Evolutionary conservation across 768 basidiomycete genomes (phyloP), one percentile per base, ranked within the genome.

Genomic region (Lactifluus piperatus): DNA sequence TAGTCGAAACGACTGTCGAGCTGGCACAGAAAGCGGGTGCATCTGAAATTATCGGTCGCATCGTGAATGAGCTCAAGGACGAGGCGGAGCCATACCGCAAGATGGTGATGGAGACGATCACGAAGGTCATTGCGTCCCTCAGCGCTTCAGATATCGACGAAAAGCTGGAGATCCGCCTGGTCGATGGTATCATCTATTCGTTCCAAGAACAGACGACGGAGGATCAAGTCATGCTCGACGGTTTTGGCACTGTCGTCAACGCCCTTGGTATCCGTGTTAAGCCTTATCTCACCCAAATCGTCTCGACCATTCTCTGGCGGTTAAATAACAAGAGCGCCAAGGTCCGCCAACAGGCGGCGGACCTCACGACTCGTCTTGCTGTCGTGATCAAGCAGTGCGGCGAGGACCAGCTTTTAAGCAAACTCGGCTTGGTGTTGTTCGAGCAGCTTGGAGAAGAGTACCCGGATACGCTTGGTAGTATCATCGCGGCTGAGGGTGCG

Each of bases 101-200:
- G 81, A 99, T 99, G 97, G 94, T 97, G 49, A 99, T 99, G 97
- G 97, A 99, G 76, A 98, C 97, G 0, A 97, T 98, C 66, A 97
- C 93, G 22, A 95, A 97, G 71, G 97, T 99, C 48, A 79, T 99
- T 51, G 85, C 87, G 16, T 89, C 86, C 6, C 82, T 95, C 1
- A 94, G 97, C 51, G 94, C 95, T n/a, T 91, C 95, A 0, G 95
- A 98, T 68, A 89, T 98, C 51, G 97, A 98, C 68, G 95, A 98
- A 73, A 80, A 94, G 54, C 79, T 99, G 44, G 95, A 99, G 73
- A 84, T 94, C 30, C 82, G 91, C 56, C 82, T 99, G 13, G 91
- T 98, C 27, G 97, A 99, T 67, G 95, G 97, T 37, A 98, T 99
- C 74, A 97, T 98, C 73, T 97, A 95, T 70, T 87, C 97, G 16